Evolutionary conservation across 192 early-diverging fungal genomes (phyloP).

Genomic region (Podila epigama): DNA sequence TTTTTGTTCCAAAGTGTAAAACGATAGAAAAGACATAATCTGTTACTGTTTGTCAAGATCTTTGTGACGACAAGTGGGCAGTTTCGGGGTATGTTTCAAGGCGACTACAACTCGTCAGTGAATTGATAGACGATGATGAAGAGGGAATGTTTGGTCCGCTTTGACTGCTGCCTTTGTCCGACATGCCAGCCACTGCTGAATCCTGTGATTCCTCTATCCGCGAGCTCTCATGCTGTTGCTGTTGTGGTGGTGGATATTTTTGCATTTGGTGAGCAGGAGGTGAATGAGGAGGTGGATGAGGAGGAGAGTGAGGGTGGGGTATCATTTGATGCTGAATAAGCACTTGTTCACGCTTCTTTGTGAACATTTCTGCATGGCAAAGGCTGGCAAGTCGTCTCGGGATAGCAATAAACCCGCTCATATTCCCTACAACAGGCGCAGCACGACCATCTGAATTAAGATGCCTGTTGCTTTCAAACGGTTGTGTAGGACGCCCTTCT

Average conservation of each 20-base stretch:
- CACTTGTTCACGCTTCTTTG: not conserved
- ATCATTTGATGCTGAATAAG: not conserved
- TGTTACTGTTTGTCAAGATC: too few species aligned
- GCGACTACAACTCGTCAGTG: not conserved
- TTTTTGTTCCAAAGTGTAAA: too few species aligned
- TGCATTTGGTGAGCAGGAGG: too few species aligned
- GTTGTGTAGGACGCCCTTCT: too few species aligned
- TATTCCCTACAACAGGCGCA: too few species aligned
- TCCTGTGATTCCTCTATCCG: too few species aligned
- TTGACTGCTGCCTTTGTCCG: not conserved
- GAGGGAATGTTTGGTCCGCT: not conserved
- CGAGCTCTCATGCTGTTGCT: not conserved
- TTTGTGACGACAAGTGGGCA: not conserved
- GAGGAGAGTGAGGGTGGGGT: not conserved
- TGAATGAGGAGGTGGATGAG: not conserved
- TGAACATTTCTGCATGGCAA: not conserved
- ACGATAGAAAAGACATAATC: not conserved
- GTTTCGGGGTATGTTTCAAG: not conserved
- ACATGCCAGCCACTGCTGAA: too few species aligned
- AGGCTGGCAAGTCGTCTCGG: not conserved
- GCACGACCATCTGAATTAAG: too few species aligned
- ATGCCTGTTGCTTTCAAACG: too few species aligned
- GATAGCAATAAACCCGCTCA: too few species aligned
- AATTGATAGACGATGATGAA: not conserved
- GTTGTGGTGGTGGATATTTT: too few species aligned